These are phyloP conservation scores for Actinomortierella ambigua DNA, from an alignment of 371 early-diverging fungal species.

Conservation along the genomic window DNA sequence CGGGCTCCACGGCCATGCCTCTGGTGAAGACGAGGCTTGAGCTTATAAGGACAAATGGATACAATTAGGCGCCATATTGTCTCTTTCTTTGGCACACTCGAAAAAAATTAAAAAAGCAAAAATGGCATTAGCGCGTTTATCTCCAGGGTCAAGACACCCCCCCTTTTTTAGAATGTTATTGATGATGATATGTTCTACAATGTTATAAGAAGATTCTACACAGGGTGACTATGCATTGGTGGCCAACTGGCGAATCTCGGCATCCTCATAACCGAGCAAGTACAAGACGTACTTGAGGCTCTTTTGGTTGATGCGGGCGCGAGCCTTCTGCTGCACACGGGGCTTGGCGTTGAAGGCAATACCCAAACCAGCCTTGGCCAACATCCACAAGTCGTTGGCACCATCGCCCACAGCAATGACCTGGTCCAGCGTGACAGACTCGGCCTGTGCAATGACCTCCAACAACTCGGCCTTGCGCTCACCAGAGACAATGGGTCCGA, in stretches of 20 bases:
- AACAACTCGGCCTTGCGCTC: slow-evolving; percentile 92
- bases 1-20: too few species aligned
- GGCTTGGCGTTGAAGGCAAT: slow-evolving; percentile 99
- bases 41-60: too few species aligned
- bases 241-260: slow-evolving; percentile 47
- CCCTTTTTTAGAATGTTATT: too few species aligned
- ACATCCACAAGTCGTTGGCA: slow-evolving; percentile 98
- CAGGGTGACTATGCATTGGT: neutral
- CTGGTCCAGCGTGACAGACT: slow-evolving; percentile 83
- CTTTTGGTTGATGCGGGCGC: slow-evolving; percentile 91
- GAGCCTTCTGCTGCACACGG: slow-evolving; percentile 89
- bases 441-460: slow-evolving; percentile 93
- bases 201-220: too few species aligned
- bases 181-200: too few species aligned
- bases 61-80: too few species aligned
- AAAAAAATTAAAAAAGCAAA: too few species aligned
- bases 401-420: slow-evolving; percentile 99
- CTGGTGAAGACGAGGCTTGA: too few species aligned
- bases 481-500: slow-evolving; percentile 91
- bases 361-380: slow-evolving; percentile 95
- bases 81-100: too few species aligned
- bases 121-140: too few species aligned
- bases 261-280: slow-evolving; percentile 51
- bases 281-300: slow-evolving; percentile 82
- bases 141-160: too few species aligned